Evolutionary conservation across 371 early-diverging fungal genomes (phyloP).

Genomic region (Parasitella parasitica): DNA sequence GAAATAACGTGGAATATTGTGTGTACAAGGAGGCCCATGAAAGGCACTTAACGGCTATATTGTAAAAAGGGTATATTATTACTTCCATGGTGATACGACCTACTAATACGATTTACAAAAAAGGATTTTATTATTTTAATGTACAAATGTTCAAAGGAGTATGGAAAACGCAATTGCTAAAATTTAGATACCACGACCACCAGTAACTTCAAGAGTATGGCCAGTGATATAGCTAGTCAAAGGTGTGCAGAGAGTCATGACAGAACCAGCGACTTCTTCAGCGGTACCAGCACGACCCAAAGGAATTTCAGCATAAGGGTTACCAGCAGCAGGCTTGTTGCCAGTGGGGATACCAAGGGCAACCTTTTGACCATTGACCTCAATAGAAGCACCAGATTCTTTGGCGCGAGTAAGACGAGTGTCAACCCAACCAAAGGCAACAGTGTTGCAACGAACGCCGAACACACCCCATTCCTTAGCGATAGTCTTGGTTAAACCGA

Average conservation of each 20-base stretch:
- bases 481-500: conserved; percentile 61
- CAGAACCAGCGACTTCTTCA: conserved; percentile 68
- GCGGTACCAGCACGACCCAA: conserved; percentile 64
- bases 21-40: too few species aligned
- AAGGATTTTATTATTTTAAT: not conserved
- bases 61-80: too few species aligned
- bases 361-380: conserved; percentile 68
- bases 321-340: conserved; percentile 42
- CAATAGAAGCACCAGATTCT: conserved; percentile 65
- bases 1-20: too few species aligned
- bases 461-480: conserved; percentile 65
- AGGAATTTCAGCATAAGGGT: conserved; percentile 59
- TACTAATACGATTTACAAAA: not conserved
- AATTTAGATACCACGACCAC: conserved; percentile 68
- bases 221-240: conserved; percentile 64
- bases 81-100: not conserved
- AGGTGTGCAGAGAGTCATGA: conserved; percentile 66
- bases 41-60: too few species aligned
- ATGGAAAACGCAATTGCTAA: not conserved
- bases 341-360: conserved; percentile 68
- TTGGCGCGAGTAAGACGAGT: conserved; percentile 73
- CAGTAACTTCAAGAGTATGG: conserved; percentile 68
- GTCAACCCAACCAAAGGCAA: conserved; percentile 69
- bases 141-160: not conserved
- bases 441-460: conserved; percentile 66